These are phyloP conservation scores for Saccharomyces hybrid DNA, from an alignment of 1,139 yeast species.

Conservation along the genomic window DNA sequence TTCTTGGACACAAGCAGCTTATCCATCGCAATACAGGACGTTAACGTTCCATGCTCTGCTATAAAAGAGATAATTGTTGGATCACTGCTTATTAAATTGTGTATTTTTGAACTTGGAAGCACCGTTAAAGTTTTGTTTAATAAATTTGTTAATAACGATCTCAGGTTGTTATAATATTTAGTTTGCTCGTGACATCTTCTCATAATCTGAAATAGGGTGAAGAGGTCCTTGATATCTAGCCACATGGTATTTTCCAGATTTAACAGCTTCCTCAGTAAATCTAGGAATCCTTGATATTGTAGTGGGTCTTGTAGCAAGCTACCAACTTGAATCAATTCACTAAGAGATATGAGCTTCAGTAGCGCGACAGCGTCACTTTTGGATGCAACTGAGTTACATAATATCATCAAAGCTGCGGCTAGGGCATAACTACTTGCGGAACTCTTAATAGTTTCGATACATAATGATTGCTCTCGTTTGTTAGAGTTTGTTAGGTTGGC, in stretches of 20 bases:
- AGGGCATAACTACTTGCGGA: constrained; percentile 16
- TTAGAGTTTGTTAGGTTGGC: constrained; percentile 13
- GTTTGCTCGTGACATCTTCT: constrained; percentile 22
- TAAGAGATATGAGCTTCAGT: constrained; percentile 8
- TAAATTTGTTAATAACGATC: constrained; percentile 19
- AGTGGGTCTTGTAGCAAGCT: constrained; percentile 24
- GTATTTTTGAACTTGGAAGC: constrained; percentile 21
- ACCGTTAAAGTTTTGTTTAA: constrained; percentile 24
- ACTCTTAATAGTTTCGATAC: constrained; percentile 6
- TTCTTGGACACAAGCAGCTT: constrained; percentile 19
- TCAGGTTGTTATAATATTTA: constrained; percentile 19
- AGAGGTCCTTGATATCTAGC: constrained; percentile 11
- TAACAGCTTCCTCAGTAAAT: constrained; percentile 23
- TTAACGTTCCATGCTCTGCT: constrained; percentile 12
- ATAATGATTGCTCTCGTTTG: constrained; percentile 8
- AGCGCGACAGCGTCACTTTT: constrained; percentile 17
- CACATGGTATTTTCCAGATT: constrained; percentile 19
- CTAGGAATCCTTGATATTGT: constrained; percentile 29
- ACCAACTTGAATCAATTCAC: constrained; percentile 10
- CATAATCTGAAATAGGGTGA: constrained; percentile 12
- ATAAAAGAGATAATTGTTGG: constrained; percentile 10
- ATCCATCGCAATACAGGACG: constrained; percentile 16
- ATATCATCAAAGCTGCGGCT: constrained; percentile 21
- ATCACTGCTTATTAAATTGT: constrained; percentile 8
- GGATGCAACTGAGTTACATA: constrained; percentile 23